phyloP scores from a whole-genome alignment of 768 basidiomycete genomes.

The Rubroboletus pulcherrimus region DNA sequence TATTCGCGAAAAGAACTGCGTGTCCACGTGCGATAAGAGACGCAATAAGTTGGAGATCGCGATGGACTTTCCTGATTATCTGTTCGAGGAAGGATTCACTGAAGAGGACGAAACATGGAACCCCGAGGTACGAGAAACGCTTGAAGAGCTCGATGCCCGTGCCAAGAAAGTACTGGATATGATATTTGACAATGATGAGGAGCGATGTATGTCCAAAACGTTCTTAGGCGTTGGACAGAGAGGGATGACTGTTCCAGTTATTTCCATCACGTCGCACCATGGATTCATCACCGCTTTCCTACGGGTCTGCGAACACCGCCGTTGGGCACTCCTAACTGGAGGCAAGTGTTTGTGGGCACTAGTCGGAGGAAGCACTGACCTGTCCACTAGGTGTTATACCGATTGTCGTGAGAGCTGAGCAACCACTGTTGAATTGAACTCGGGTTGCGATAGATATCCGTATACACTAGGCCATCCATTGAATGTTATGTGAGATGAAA shows the following conservation, averaged over 20 bases:
- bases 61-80: constrained; percentile 44
- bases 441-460: not conserved
- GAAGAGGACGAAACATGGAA: constrained; percentile 66
- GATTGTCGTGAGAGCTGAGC: constrained; percentile 19
- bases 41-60: constrained; percentile 46
- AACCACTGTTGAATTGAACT: constrained; percentile 6
- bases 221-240: not conserved
- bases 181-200: constrained; percentile 46
- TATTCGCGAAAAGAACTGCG: constrained; percentile 61
- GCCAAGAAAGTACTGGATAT: constrained; percentile 50
- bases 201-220: constrained; percentile 44
- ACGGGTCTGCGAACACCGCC: constrained; percentile 41
- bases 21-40: constrained; percentile 71
- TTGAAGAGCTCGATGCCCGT: constrained; percentile 42
- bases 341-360: constrained; percentile 38
- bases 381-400: constrained; percentile 24
- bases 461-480: not conserved
- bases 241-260: constrained; percentile 37
- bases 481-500: not conserved
- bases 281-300: constrained; percentile 59
- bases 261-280: constrained; percentile 65
- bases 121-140: constrained; percentile 50
- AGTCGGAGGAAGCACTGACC: constrained; percentile 1
- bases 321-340: constrained; percentile 55
- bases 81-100: constrained; percentile 52